phyloP scores from a whole-genome alignment of 108 stramenopile genomes.

The Cyclotella sp. region DNA sequence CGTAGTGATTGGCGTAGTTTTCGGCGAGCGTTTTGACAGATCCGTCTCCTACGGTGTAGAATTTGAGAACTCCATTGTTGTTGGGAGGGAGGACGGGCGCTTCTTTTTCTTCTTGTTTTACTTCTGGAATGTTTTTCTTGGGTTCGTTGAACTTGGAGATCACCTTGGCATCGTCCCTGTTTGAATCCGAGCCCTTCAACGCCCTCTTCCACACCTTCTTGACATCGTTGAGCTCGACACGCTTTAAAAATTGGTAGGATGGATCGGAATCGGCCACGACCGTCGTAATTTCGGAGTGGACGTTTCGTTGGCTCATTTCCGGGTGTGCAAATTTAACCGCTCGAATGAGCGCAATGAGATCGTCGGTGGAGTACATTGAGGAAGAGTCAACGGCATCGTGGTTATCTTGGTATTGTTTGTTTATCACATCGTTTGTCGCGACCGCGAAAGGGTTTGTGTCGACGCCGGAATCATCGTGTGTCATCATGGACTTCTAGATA shows the following conservation, averaged over 20 bases:
- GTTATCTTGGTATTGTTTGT: too few relatives aligned
- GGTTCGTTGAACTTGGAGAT: not conserved
- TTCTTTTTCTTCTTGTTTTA: not conserved
- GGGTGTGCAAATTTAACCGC: constrained; percentile 76
- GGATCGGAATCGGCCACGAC: constrained; percentile 42
- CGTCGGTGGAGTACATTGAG: constrained; percentile 44
- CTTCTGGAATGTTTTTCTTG: not conserved
- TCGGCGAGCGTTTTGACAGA: constrained; percentile 52
- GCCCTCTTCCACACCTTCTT: constrained; percentile 85
- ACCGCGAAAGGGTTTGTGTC: too few relatives aligned
- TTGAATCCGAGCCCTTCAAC: constrained; percentile 27
- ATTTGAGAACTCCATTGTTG: constrained; percentile 44
- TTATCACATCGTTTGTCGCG: too few relatives aligned
- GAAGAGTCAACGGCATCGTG: too few relatives aligned
- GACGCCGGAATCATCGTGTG: too few relatives aligned
- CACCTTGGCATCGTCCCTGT: not conserved
- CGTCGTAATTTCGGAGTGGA: constrained; percentile 65
- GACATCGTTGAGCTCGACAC: constrained; percentile 63
- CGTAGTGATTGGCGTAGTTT: constrained; percentile 52
- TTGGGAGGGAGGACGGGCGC: constrained; percentile 4
- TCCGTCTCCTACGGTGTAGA: constrained; percentile 71
- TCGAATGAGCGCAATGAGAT: constrained; percentile 62
- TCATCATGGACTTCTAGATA: too few relatives aligned
- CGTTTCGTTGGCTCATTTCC: constrained; percentile 56
- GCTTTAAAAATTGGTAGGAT: constrained; percentile 45